Evolutionary conservation across 257 asterid species (phyloP).

Genomic region (Salvia hispanica): DNA sequence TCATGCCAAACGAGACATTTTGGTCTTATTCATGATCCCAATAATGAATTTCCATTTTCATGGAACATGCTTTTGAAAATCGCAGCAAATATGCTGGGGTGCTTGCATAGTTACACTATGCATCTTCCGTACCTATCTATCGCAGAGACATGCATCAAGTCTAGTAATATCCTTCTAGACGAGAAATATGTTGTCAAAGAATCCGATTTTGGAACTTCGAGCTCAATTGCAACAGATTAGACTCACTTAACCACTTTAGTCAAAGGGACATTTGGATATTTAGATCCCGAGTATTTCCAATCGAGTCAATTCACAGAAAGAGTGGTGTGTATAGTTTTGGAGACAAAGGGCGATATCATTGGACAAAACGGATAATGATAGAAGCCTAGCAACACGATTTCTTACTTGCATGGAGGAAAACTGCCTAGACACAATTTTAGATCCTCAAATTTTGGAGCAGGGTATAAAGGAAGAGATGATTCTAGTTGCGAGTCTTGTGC

Average conservation of each 20-base stretch:
- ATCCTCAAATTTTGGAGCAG: conserved; percentile 9
- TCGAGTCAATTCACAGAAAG: conserved; percentile 35
- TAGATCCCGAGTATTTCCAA: conserved; percentile 37
- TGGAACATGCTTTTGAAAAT: conserved; percentile 28
- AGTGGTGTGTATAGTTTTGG: conserved; percentile 39
- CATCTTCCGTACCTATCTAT: conserved; percentile 30
- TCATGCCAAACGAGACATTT: conserved; percentile 24
- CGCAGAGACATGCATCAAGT: conserved; percentile 36
- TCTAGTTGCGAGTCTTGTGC: conserved; percentile 29
- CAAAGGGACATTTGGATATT: conserved; percentile 40
- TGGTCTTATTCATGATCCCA: conserved; percentile 11
- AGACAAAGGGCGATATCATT: conserved; percentile 17
- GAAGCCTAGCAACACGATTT: conserved; percentile 15
- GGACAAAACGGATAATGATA: background rate
- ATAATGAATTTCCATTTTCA: background rate
- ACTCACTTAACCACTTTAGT: conserved; percentile 37
- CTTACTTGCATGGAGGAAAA: conserved; percentile 1
- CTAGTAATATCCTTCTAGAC: conserved; percentile 32
- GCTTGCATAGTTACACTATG: conserved; percentile 25
- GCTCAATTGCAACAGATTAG: conserved; percentile 22
- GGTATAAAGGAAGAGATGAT: conserved; percentile 24
- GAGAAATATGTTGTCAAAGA: conserved; percentile 30
- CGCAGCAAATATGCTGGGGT: conserved; percentile 28
- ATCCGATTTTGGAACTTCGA: conserved; percentile 30
- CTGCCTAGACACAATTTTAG: conserved; percentile 4